Base-by-base conservation (phyloP, 2,329 filamentous ascomycete genomes). In the Dryadomyces quercivorus region DNA sequence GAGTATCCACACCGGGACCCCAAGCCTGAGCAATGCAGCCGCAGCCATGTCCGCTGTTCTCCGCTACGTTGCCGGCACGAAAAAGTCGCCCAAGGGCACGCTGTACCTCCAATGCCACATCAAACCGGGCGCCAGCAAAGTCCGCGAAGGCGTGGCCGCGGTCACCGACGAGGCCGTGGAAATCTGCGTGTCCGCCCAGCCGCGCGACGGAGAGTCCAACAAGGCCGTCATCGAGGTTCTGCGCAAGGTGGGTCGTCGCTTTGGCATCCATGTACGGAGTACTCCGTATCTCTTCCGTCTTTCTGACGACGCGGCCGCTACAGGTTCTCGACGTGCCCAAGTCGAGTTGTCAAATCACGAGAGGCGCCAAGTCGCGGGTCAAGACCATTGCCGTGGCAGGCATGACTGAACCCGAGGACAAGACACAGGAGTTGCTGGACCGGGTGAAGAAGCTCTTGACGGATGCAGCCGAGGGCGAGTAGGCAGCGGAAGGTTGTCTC, bases 141-240 rank as follows among this genome's bases (percentile, higher is more conserved):
- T 72, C 22, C 76, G 82, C 38, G 77, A 86, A 60, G 84, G 84
- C 15, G 72, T 88, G 47, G 63, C 70, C 2, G 71, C 72, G 0
- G 66, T 88, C 4, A 75, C 75, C 0, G 73, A 80, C 22, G 73
- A 78, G 7, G 69, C 69, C 2, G 74, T 88, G 49, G 77, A 85
- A 57, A 65, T 89, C 1, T 84, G 81, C 50, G 84, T 88, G 2
- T 69, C 83, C 0, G 84, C 82, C 0, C 81, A 77, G 59, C 75
- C 85, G 12, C 74, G 76, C 57, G 81, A 87, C 15, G 83, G 84
- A 15, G 81, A 86, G 63, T 80, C 85, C 5, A 88, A 88, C 63
- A 78, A 77, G 63, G 84, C 84, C 5, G 80, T 86, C 2, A 68
- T 81, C 50, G 71, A 76, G 42, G 67, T 88, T 5, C 69, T 89